Conservation (phyloP, 495 filamentous ascomycete genomes). For the Neurospora tetrasperma region DNA sequence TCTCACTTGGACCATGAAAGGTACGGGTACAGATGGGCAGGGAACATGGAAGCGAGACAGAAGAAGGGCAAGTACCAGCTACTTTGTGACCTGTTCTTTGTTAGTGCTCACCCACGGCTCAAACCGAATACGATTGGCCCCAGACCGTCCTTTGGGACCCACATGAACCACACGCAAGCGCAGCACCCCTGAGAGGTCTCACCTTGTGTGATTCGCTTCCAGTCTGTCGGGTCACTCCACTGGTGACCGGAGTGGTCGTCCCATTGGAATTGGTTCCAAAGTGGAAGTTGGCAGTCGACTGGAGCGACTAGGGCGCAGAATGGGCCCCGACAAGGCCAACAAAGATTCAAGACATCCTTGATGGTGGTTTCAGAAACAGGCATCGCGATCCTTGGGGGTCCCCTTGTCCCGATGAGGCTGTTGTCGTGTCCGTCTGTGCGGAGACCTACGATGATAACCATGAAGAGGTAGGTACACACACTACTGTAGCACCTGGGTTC, state of each 20-base stretch:
- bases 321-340: not conserved
- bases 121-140: not conserved
- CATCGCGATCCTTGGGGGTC: not conserved
- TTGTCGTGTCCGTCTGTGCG: not conserved
- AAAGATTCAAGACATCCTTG: not conserved
- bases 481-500: not conserved
- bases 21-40: not conserved
- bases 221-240: not conserved
- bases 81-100: not conserved
- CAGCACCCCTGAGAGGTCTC: not conserved
- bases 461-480: not conserved
- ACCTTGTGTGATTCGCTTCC: conserved; percentile 7
- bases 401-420: not conserved
- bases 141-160: not conserved
- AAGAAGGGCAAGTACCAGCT: not conserved
- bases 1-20: not conserved
- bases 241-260: not conserved
- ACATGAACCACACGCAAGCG: not conserved
- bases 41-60: not conserved
- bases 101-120: not conserved
- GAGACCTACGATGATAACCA: not conserved
- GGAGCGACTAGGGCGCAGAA: not conserved
- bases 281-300: not conserved
- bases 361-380: not conserved
- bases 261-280: not conserved